phyloP scores from a whole-genome alignment of 495 filamentous ascomycete genomes.

The Aspergillus sparsus region DNA sequence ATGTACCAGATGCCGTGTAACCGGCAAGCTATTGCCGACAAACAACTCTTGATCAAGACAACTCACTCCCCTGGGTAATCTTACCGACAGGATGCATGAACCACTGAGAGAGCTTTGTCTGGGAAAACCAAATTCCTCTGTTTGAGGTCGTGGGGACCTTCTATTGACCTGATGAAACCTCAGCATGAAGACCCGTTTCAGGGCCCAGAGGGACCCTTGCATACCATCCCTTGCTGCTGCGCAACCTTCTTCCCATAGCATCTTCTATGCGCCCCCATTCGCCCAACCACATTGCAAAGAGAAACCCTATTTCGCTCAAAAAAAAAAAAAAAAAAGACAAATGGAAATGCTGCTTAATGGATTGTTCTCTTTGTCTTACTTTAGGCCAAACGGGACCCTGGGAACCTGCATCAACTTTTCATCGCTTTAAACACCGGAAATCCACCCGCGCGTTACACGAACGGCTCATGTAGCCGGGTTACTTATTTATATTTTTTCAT shows the following conservation, averaged over 20 bases:
- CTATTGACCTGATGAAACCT: no score
- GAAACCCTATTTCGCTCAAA: background rate
- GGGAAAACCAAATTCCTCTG: no score
- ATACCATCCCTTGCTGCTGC: no score
- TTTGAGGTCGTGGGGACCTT: no score
- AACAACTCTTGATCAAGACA: background rate
- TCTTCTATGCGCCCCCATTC: no score
- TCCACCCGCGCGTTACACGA: constrained; percentile 2
- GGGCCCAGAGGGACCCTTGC: no score
- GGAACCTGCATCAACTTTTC: constrained; percentile 6
- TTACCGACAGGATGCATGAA: no score
- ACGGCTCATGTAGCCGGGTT: background rate
- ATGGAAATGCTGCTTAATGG: background rate
- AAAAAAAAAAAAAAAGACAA: background rate
- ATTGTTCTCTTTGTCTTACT: background rate
- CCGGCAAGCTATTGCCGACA: background rate
- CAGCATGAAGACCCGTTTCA: no score
- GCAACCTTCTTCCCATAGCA: no score
- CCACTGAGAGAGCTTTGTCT: no score
- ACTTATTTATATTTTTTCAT: background rate
- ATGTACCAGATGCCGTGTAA: constrained; percentile 5
- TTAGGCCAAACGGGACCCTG: background rate
- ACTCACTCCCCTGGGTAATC: no score
- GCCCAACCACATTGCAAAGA: no score
- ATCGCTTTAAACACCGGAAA: background rate